Conservation (phyloP, 2,329 filamentous ascomycete species). For the Hortaea werneckii region DNA sequence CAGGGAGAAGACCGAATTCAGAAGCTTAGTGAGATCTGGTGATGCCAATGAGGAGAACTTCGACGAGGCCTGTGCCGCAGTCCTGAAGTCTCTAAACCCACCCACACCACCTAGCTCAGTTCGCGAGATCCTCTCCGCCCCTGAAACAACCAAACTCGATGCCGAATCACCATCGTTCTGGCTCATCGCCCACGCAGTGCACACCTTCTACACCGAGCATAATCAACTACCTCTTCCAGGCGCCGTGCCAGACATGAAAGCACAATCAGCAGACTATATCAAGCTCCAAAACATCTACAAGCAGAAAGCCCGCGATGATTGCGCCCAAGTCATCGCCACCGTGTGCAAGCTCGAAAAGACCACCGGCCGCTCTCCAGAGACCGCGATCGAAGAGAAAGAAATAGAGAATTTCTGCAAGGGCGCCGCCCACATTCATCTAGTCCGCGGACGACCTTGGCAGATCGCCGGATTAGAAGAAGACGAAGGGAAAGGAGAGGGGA, state of each 20-base stretch:
- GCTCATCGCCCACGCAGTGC: conserved; percentile 74
- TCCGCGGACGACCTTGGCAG: conserved; percentile 53
- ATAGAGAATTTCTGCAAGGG: conserved; percentile 94
- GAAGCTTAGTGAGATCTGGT: conserved; percentile 65
- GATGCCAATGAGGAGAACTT: conserved; percentile 78
- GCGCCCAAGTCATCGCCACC: conserved; percentile 59
- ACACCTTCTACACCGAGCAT: conserved; percentile 64
- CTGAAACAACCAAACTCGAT: conserved; percentile 43
- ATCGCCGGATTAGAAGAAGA: conserved; percentile 28
- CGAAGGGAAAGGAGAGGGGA: neutral
- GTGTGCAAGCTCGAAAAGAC: conserved; percentile 48
- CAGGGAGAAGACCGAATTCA: conserved; percentile 77
- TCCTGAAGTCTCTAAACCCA: conserved; percentile 72
- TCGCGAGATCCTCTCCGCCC: conserved; percentile 67
- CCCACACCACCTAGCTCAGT: conserved; percentile 59
- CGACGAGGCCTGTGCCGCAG: conserved; percentile 78
- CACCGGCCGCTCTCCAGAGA: conserved; percentile 31
- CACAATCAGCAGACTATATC: conserved; percentile 81
- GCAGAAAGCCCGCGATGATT: conserved; percentile 68
- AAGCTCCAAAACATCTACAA: conserved; percentile 90
- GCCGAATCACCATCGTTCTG: conserved; percentile 61
- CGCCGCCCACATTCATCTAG: conserved; percentile 81
- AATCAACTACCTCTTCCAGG: conserved; percentile 72
- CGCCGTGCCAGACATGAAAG: conserved; percentile 93
- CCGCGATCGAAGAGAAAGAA: conserved; percentile 54